phyloP scores from a whole-genome alignment of 306 rosid species.

The Rosa chinensis region DNA sequence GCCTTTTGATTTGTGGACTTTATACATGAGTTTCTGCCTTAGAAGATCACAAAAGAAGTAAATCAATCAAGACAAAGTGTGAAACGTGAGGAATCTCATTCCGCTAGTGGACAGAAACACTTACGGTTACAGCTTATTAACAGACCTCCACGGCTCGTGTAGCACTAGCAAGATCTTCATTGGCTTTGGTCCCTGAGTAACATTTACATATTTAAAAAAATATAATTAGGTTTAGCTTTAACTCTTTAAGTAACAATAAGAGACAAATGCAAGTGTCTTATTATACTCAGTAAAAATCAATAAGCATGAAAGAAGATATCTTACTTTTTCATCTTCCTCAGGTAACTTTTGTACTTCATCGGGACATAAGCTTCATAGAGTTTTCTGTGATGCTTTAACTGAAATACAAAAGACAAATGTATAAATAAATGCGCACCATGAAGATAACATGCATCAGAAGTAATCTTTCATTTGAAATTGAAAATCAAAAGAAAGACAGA shows the following conservation, averaged over 20 bases:
- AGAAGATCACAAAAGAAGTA: too few relatives aligned
- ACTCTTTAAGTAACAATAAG: slow-evolving; percentile 21
- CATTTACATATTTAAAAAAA: slow-evolving; percentile 22
- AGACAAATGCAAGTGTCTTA: slow-evolving; percentile 23
- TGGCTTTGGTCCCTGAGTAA: slow-evolving; percentile 5
- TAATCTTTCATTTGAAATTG: slow-evolving; percentile 1
- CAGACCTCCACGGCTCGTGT: too few relatives aligned
- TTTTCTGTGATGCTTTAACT: slow-evolving; percentile 78
- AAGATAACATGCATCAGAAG: not conserved
- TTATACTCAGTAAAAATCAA: slow-evolving; percentile 28
- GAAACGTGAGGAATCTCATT: too few relatives aligned
- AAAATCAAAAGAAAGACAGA: not conserved
- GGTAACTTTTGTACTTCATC: slow-evolving; percentile 76
- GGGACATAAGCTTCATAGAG: slow-evolving; percentile 89
- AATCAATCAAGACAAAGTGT: too few relatives aligned
- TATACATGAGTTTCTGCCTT: too few relatives aligned
- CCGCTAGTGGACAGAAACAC: too few relatives aligned
- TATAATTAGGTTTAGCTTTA: slow-evolving; percentile 28
- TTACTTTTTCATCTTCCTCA: slow-evolving; percentile 90
- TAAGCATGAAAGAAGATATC: slow-evolving; percentile 41
- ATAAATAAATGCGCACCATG: slow-evolving; percentile 1
- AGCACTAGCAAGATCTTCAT: too few relatives aligned
- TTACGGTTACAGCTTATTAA: too few relatives aligned
- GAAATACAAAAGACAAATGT: slow-evolving; percentile 18
- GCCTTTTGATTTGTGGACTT: too few relatives aligned